Percentiles rank a stretch among this genome's conserved stretches.
phyloP scores from a whole-genome alignment of 2,329 filamentous ascomycete species.

The Leptographium wingfieldii region DNA sequence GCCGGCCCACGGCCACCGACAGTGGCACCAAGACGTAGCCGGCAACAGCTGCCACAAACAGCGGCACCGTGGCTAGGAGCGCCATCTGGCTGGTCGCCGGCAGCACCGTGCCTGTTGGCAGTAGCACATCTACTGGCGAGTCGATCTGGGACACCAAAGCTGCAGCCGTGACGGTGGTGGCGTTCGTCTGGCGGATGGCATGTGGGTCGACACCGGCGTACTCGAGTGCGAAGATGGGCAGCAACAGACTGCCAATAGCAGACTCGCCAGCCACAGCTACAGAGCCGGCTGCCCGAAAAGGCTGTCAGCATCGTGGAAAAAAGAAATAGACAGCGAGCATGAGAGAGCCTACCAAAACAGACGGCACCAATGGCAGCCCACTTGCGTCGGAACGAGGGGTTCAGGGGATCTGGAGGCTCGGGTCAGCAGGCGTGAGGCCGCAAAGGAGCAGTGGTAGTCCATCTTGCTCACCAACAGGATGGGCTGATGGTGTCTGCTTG shows the following conservation, averaged over 20 bases:
- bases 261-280: constrained; percentile 17
- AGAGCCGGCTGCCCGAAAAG: constrained; percentile 10
- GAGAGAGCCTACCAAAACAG: constrained; percentile 15
- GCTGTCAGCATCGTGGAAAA: constrained; percentile 2
- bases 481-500: constrained; percentile 6
- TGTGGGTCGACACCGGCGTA: constrained; percentile 21
- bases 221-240: constrained; percentile 23
- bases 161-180: background rate
- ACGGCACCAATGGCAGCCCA: constrained; percentile 18
- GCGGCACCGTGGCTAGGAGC: constrained; percentile 20
- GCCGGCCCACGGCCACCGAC: constrained; percentile 23
- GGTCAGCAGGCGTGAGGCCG: background rate
- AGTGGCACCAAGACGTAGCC: constrained; percentile 25
- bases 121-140: constrained; percentile 6
- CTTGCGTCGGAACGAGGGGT: constrained; percentile 20
- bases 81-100: constrained; percentile 17
- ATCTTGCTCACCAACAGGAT: constrained; percentile 6
- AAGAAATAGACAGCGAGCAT: background rate
- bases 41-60: constrained; percentile 23
- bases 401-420: constrained; percentile 15
- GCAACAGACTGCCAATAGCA: constrained; percentile 17
- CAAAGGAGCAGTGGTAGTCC: background rate
- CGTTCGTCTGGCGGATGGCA: constrained; percentile 17
- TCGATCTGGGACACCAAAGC: background rate
- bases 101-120: constrained; percentile 18